phyloP scores from a whole-genome alignment of 2,329 filamentous ascomycete species.

The Talaromyces rugulosus region DNA sequence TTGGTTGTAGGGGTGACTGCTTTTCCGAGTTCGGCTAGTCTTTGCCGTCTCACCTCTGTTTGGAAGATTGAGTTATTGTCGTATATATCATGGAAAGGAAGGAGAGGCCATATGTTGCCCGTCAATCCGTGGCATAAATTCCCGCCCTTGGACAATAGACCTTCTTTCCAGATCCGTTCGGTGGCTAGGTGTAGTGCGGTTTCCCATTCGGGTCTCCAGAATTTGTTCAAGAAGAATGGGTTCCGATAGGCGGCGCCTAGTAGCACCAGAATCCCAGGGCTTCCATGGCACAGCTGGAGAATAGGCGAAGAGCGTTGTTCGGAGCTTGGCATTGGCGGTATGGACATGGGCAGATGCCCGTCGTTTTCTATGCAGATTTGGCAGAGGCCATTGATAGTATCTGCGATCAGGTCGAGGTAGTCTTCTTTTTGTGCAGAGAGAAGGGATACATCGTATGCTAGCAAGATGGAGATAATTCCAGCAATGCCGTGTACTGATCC shows the following conservation, averaged over 20 bases:
- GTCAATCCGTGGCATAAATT: constrained; percentile 39
- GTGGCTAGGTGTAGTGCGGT: constrained; percentile 28
- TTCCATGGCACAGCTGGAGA: constrained; percentile 41
- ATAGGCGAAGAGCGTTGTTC: constrained; percentile 22
- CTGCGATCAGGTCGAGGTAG: constrained; percentile 29
- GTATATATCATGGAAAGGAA: constrained; percentile 33
- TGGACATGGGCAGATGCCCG: constrained; percentile 36
- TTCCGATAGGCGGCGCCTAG: constrained; percentile 30
- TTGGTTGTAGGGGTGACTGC: constrained; percentile 2
- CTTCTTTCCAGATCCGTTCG: constrained; percentile 38
- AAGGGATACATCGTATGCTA: constrained; percentile 31
- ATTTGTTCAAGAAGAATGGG: constrained; percentile 18
- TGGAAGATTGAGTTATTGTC: constrained; percentile 24
- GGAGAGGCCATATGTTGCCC: constrained; percentile 38
- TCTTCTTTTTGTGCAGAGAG: constrained; percentile 19
- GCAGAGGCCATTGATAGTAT: constrained; percentile 34
- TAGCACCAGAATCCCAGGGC: constrained; percentile 34
- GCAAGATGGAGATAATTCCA: constrained; percentile 34
- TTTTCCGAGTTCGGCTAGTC: constrained; percentile 15
- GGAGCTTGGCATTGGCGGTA: constrained; percentile 26
- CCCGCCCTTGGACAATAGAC: constrained; percentile 38
- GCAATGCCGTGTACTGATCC: constrained; percentile 28
- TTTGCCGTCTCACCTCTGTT: not conserved
- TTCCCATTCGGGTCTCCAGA: constrained; percentile 38
- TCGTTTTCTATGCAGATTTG: constrained; percentile 28